Conservation (phyloP, 2,329 filamentous ascomycete species). For the Aspergillus melleus region DNA sequence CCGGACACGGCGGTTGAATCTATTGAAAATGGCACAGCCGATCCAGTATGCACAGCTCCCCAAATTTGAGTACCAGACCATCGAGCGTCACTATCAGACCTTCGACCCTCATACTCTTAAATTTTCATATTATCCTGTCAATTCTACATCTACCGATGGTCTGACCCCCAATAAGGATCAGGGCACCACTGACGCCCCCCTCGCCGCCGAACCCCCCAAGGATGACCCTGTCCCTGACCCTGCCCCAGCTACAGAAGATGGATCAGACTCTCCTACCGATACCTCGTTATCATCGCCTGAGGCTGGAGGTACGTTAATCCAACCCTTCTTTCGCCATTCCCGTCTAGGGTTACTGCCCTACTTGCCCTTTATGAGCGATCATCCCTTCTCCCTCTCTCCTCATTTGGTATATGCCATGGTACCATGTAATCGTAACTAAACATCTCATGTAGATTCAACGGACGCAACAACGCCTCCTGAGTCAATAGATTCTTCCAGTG, state of each 20-base stretch:
- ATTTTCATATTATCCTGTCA: conserved; percentile 40
- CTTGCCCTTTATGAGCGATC: not conserved
- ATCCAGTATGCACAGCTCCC: conserved; percentile 47
- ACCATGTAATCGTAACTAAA: conserved; percentile 11
- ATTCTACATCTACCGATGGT: conserved; percentile 29
- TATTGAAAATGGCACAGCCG: conserved; percentile 36
- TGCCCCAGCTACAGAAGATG: conserved; percentile 20
- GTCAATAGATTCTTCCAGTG: conserved; percentile 18
- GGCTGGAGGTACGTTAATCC: conserved; percentile 29
- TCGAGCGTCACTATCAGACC: conserved; percentile 45
- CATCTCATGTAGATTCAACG: conserved; percentile 22
- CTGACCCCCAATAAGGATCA: conserved; percentile 40
- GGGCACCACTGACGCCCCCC: conserved; percentile 27
- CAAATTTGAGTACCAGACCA: conserved; percentile 44
- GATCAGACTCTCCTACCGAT: conserved; percentile 25
- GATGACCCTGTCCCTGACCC: conserved; percentile 14
- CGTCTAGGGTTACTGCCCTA: not conserved
- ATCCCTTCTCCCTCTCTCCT: not conserved
- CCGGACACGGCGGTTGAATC: conserved; percentile 31
- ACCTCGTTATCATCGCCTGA: conserved; percentile 24
- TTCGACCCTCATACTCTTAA: conserved; percentile 41
- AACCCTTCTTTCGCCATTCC: not conserved
- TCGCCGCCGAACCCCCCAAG: conserved; percentile 24
- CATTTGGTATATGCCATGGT: not conserved
- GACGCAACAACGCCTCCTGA: conserved; percentile 29